Conservation (phyloP, 1,139 yeast species). For the Arxiozyma bovina region DNA sequence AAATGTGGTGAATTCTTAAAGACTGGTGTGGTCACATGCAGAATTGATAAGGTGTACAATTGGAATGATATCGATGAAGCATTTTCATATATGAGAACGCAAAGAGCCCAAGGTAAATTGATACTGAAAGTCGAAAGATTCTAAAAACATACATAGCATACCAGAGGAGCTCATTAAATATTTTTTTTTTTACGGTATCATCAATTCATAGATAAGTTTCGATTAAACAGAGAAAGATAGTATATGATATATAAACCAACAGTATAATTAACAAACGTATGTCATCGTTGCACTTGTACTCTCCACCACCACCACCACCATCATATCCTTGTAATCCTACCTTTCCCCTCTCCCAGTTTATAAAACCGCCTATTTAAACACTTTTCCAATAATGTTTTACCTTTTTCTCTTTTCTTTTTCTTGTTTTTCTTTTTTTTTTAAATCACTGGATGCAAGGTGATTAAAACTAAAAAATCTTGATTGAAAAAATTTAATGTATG, state of each 20-base stretch:
- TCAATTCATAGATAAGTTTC: background rate
- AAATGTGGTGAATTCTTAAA: conserved; percentile 37
- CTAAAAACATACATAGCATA: conserved; percentile 9
- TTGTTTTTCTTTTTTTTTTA: too few relatives aligned
- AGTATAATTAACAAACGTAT: too few relatives aligned
- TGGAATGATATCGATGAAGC: conserved; percentile 50
- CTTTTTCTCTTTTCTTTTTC: background rate
- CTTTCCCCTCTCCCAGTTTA: background rate
- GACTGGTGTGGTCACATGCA: conserved; percentile 35
- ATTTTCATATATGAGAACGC: conserved; percentile 39
- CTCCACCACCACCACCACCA: background rate
- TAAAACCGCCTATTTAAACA: background rate
- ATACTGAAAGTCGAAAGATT: conserved; percentile 37
- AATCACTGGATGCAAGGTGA: background rate
- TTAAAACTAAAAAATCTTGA: too few relatives aligned
- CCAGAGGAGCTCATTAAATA: background rate
- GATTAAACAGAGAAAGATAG: background rate
- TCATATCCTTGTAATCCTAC: background rate
- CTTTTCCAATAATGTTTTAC: background rate
- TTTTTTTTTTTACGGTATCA: background rate
- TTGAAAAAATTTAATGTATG: background rate
- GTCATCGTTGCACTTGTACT: background rate
- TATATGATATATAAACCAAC: too few relatives aligned
- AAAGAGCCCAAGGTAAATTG: conserved; percentile 60
- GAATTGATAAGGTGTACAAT: conserved; percentile 46